Conservation (phyloP, 2,329 filamentous ascomycete species). For the Penicillium sclerotiorum region DNA sequence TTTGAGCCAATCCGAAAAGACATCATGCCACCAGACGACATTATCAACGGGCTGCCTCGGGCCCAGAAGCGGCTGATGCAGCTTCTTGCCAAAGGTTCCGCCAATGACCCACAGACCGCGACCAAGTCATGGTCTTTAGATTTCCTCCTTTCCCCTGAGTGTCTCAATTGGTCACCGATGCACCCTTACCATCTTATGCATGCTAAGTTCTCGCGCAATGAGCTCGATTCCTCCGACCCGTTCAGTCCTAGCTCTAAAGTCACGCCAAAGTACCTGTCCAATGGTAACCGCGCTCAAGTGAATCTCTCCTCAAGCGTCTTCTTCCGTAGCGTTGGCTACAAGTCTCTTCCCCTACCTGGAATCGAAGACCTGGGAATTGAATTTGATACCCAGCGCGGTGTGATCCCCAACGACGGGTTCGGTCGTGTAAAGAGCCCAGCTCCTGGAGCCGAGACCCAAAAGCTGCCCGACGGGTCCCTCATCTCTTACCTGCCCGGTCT, state of each 20-base stretch:
- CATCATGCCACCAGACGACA: slow-evolving; percentile 63
- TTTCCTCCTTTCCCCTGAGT: slow-evolving; percentile 77
- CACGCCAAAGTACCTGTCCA: slow-evolving; percentile 51
- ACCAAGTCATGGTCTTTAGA: slow-evolving; percentile 79
- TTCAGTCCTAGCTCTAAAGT: slow-evolving; percentile 54
- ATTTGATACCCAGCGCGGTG: slow-evolving; percentile 73
- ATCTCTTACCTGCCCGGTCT: slow-evolving; percentile 66
- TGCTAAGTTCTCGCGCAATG: slow-evolving; percentile 66
- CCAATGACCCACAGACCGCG: slow-evolving; percentile 51
- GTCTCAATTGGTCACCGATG: slow-evolving; percentile 60
- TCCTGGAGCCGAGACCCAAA: slow-evolving; percentile 22
- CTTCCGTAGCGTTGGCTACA: slow-evolving; percentile 95
- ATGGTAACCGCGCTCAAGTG: slow-evolving; percentile 50
- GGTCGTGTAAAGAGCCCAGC: slow-evolving; percentile 66
- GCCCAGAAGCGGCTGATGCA: slow-evolving; percentile 77
- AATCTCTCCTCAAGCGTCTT: slow-evolving; percentile 69
- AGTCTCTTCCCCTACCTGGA: slow-evolving; percentile 74
- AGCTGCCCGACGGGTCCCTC: slow-evolving; percentile 40
- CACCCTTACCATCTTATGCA: slow-evolving; percentile 58
- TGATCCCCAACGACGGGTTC: slow-evolving; percentile 78
- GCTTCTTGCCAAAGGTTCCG: slow-evolving; percentile 75
- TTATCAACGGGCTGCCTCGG: slow-evolving; percentile 71
- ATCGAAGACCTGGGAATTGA: slow-evolving; percentile 72
- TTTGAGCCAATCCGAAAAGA: slow-evolving; percentile 70
- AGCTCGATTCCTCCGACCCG: slow-evolving; percentile 52